Evolutionary conservation across 2,329 filamentous ascomycete species (phyloP).

Genomic region (Arachnopeziza araneosa): DNA sequence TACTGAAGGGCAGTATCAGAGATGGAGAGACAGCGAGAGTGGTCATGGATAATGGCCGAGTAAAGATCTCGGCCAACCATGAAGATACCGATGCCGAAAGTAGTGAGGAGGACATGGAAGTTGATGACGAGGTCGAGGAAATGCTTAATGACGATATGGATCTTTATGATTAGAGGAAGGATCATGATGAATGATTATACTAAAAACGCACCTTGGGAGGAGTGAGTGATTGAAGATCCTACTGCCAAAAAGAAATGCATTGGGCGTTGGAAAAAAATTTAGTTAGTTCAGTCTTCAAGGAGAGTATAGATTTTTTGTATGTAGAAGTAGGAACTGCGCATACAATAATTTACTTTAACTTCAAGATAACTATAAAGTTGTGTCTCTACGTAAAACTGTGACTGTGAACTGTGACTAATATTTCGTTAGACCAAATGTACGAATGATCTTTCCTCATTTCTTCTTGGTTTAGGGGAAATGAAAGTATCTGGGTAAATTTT

Average conservation of each 20-base stretch:
- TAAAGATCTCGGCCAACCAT: conserved; percentile 81
- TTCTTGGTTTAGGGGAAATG: too few species aligned
- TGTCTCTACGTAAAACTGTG: too few species aligned
- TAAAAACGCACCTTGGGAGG: neutral
- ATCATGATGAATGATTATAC: conserved; percentile 5
- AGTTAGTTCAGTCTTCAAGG: neutral
- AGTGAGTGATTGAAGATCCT: too few species aligned
- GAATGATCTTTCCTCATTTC: too few species aligned
- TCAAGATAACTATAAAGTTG: neutral
- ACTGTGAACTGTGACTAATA: too few species aligned
- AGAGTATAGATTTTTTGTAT: neutral
- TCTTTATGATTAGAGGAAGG: conserved; percentile 36
- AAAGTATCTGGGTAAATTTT: too few species aligned
- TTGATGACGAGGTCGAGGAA: conserved; percentile 49
- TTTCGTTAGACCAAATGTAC: too few species aligned
- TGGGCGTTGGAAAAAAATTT: neutral
- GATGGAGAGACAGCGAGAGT: conserved; percentile 83
- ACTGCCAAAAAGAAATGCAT: neutral
- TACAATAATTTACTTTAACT: neutral
- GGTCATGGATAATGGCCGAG: conserved; percentile 71
- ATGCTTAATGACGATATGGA: conserved; percentile 59
- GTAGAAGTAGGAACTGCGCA: neutral
- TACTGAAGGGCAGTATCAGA: conserved; percentile 75
- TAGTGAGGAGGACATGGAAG: conserved; percentile 62
- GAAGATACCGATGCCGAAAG: conserved; percentile 67